Evolutionary conservation across 179 eudicot genomes (phyloP), one percentile per base, ranked within the genome.

Genomic region (Patellifolia procumbens): DNA sequence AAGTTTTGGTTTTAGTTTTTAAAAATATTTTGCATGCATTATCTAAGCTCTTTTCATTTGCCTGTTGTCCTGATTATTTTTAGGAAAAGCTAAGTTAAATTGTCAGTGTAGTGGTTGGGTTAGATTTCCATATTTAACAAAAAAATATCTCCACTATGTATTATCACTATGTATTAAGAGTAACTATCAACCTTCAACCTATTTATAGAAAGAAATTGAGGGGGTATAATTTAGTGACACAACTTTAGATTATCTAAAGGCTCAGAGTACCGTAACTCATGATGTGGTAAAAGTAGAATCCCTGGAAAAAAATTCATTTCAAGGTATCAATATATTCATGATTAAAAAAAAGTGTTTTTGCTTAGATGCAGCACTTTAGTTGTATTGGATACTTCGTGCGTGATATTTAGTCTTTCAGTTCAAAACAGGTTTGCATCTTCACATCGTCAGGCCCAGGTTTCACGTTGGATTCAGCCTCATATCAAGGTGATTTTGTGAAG

Each of bases 401-500:
- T 74, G 52, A n/a, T 68, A 8, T 28, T 67, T 51, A 42, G 64
- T 69, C 35, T 61, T 35, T 20, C 68, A 37, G 79, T 80, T 48
- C 53, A 80, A 49, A 74, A 77, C 85, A 93, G 97, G 88, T 95
- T 92, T 82, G 67, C 92, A 67, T 74, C 90, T 70, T 35, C 89
- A 78, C 91, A 73, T 78, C 97, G 93, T 72, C 99, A 88, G 83
- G 81, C 95, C 34, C 99, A 95, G 77, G 86, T 93, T 82, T 95
- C 99, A 73, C 83, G 80, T 66, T 95, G 99, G 99, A 95, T 95
- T 82, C 97, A 89, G 85, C 99, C 97, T 74, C 91, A 95, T 86
- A 81, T 95, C 76, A 90, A 91, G 94, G 99, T 95, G 62, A 74
- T 81, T 74, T 53, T 68, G 79, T 80, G 61, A 28, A 26, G 6